A percentile compares a stretch with the other conserved stretches of the same genome.
These are phyloP conservation scores for Guadua angustifolia DNA, from an alignment of 176 grass and related monocot genomes.

Conservation along the genomic window DNA sequence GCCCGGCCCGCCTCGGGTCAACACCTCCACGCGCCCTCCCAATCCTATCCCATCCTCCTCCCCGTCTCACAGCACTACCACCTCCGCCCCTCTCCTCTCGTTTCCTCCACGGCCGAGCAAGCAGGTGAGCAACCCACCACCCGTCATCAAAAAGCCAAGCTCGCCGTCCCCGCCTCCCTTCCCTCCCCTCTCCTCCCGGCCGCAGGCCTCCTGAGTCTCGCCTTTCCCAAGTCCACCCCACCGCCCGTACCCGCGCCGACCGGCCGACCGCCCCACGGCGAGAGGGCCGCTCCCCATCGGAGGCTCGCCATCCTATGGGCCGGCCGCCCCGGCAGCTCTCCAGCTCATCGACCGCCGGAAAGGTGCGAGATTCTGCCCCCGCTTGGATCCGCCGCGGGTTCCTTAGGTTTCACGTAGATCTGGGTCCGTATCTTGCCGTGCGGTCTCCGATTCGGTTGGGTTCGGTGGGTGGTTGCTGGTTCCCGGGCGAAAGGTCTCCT, in stretches of 20 bases:
- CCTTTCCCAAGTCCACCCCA: too few species aligned
- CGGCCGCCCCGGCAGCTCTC: not conserved
- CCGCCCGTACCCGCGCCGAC: not conserved
- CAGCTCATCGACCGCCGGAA: conserved; percentile 20
- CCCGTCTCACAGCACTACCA: not conserved
- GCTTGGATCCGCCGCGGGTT: not conserved
- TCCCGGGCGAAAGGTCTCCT: not conserved
- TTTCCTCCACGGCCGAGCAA: too few species aligned
- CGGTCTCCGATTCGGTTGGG: not conserved
- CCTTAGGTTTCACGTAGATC: not conserved
- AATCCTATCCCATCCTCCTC: not conserved
- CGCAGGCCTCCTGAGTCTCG: too few species aligned
- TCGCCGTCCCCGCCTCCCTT: too few species aligned
- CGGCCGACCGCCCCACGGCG: not conserved
- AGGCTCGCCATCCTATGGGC: conserved; percentile 20
- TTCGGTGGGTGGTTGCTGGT: not conserved
- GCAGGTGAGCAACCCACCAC: too few species aligned
- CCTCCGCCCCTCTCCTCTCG: not conserved
- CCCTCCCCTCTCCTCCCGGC: too few species aligned
- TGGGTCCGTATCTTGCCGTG: not conserved
- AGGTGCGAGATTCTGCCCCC: not conserved
- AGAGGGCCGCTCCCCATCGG: not conserved
- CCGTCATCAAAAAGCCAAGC: too few species aligned
- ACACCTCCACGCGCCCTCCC: not conserved
- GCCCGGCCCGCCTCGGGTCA: not conserved